Percentiles rank a stretch among this genome's conserved stretches.
phyloP scores from a whole-genome alignment of 345 rosid genomes.

The Gossypium rotundifolium region DNA sequence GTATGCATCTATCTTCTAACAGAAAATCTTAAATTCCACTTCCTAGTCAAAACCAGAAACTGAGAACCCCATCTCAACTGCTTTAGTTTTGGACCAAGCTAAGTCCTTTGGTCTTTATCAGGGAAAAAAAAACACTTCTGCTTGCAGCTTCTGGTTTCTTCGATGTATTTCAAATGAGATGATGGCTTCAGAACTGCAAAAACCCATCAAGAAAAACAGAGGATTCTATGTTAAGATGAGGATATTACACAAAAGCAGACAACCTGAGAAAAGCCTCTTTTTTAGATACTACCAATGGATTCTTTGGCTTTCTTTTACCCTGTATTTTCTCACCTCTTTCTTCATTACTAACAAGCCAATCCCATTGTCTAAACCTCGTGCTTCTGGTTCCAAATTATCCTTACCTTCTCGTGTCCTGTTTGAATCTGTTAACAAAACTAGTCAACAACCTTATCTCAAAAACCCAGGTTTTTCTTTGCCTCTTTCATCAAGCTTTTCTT shows the following conservation, averaged over 20 bases:
- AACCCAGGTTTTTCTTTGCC: constrained; percentile 28
- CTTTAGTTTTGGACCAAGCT: neutral
- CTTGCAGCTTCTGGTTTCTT: neutral
- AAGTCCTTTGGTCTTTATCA: neutral
- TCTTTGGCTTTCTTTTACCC: constrained; percentile 64
- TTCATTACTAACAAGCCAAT: constrained; percentile 50
- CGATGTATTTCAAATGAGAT: constrained; percentile 32
- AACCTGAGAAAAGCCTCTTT: constrained; percentile 37
- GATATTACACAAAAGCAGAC: constrained; percentile 37
- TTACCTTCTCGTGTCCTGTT: constrained; percentile 59
- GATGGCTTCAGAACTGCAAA: constrained; percentile 35
- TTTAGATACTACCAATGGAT: constrained; percentile 73
- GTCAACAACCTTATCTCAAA: constrained; percentile 19
- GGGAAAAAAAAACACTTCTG: neutral
- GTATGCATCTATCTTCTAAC: constrained; percentile 18
- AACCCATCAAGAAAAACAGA: constrained; percentile 31
- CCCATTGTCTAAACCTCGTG: constrained; percentile 32
- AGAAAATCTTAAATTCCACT: constrained; percentile 49
- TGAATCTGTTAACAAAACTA: constrained; percentile 44
- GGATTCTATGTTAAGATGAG: constrained; percentile 49
- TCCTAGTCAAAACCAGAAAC: constrained; percentile 34
- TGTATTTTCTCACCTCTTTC: constrained; percentile 70
- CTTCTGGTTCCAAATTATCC: constrained; percentile 35
- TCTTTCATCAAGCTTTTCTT: neutral
- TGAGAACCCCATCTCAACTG: constrained; percentile 50